Percentiles rank a stretch among this genome's conserved stretches.
phyloP scores from a whole-genome alignment of 2,329 filamentous ascomycete species.

The Septoria petroselini region DNA sequence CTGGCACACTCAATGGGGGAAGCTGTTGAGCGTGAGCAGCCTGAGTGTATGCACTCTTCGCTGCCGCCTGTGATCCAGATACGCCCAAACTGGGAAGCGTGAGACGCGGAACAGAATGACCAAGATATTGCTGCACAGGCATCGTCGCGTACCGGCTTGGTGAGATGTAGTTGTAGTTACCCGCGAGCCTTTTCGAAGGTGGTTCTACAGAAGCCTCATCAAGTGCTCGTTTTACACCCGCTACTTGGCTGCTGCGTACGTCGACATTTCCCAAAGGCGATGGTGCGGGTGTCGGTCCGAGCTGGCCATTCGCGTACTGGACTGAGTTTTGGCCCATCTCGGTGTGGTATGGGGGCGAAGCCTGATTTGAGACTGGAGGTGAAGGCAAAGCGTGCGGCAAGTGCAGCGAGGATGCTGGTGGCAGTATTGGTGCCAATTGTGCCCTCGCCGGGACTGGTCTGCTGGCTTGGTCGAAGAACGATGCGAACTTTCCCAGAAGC shows the following conservation, averaged over 20 bases:
- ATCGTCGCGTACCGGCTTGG: slow-evolving; percentile 35
- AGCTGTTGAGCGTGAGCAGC: slow-evolving; percentile 48
- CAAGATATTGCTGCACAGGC: slow-evolving; percentile 35
- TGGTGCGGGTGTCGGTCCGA: slow-evolving; percentile 43
- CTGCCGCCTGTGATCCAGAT: slow-evolving; percentile 45
- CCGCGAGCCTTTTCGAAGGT: slow-evolving; percentile 51
- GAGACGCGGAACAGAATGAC: slow-evolving; percentile 50
- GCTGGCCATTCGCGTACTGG: slow-evolving; percentile 40
- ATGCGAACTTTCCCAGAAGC: slow-evolving; percentile 76
- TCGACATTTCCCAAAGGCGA: slow-evolving; percentile 41
- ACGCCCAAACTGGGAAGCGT: slow-evolving; percentile 70
- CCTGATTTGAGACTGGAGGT: slow-evolving; percentile 50
- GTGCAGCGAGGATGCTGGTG: slow-evolving; percentile 50
- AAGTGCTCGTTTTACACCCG: slow-evolving; percentile 55
- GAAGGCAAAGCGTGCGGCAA: slow-evolving; percentile 50
- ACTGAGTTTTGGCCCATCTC: slow-evolving; percentile 37
- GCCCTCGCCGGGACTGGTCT: slow-evolving; percentile 38
- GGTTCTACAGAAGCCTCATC: slow-evolving; percentile 56
- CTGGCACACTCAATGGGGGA: slow-evolving; percentile 61
- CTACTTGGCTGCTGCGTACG: slow-evolving; percentile 36
- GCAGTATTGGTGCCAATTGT: slow-evolving; percentile 39
- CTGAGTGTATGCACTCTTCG: slow-evolving; percentile 25
- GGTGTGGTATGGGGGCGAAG: slow-evolving; percentile 49
- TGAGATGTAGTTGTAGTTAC: slow-evolving; percentile 30
- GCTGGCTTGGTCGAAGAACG: slow-evolving; percentile 71